A percentile compares a stretch with the other conserved stretches of the same genome.
These are phyloP conservation scores for Holtermannia corniformis DNA, from an alignment of 768 basidiomycete genomes.

Conservation along the genomic window DNA sequence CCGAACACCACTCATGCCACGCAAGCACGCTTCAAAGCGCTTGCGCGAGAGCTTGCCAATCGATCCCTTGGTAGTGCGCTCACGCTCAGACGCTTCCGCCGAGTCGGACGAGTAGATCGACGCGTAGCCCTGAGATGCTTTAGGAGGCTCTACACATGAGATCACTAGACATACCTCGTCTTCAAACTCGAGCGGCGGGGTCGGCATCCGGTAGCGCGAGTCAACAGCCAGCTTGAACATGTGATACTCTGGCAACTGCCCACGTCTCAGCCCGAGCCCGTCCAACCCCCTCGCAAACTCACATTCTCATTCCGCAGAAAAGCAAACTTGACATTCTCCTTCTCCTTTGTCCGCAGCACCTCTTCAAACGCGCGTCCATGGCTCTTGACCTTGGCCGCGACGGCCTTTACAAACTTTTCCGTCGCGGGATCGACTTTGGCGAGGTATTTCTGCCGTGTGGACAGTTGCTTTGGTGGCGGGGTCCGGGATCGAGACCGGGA, in stretches of 20 bases:
- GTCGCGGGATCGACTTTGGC: slow-evolving; percentile 53
- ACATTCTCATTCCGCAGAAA: slow-evolving; percentile 53
- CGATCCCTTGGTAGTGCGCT: slow-evolving; percentile 61
- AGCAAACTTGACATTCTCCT: slow-evolving; percentile 66
- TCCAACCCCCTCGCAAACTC: slow-evolving; percentile 8
- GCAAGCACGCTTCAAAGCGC: slow-evolving; percentile 83
- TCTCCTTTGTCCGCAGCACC: slow-evolving; percentile 64
- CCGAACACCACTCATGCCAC: slow-evolving; percentile 71
- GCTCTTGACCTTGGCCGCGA: slow-evolving; percentile 72
- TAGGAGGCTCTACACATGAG: background rate
- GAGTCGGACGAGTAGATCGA: slow-evolving; percentile 63
- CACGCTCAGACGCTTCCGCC: slow-evolving; percentile 84
- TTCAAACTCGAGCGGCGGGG: slow-evolving; percentile 40
- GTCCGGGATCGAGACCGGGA: slow-evolving; percentile 44
- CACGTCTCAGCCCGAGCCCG: background rate
- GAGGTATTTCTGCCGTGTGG: slow-evolving; percentile 20
- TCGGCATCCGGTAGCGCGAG: slow-evolving; percentile 39
- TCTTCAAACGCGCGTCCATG: slow-evolving; percentile 70
- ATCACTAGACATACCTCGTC: slow-evolving; percentile 38
- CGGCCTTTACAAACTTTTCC: slow-evolving; percentile 75
- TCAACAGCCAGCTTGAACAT: slow-evolving; percentile 42
- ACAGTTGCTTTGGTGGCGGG: slow-evolving; percentile 27
- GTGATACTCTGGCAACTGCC: slow-evolving; percentile 44
- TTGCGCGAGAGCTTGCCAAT: slow-evolving; percentile 70
- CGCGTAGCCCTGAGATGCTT: slow-evolving; percentile 36